Evolutionary conservation across 2,329 filamentous ascomycete genomes (phyloP), one percentile per base, ranked within the genome.

Genomic region (Ophiosphaerella narmari): DNA sequence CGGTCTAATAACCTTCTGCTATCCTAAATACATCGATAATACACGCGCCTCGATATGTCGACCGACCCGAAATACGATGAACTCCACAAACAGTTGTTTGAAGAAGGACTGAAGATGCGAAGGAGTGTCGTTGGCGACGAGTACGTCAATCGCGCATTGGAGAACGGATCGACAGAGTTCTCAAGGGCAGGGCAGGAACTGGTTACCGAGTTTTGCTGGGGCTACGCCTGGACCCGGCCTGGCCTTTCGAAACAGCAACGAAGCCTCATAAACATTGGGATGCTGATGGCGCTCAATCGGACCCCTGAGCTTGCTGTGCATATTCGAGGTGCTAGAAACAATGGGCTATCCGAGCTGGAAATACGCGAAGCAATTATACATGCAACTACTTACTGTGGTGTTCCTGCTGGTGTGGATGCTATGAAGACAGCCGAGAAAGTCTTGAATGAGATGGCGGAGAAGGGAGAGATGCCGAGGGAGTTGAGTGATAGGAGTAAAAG

Each of bases 151-250:
- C 74, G 73, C 4, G 79, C 84, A 1, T 74, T 86, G 8, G 73
- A 74, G n/a, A 80, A 80, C 47, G 81, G 80, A 3, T 77, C 81
- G 0, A 81, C 79, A 8, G 79, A 82, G n/a, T 88, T 86, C 68
- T 77, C 82, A 1, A 74, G 76, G 34, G 81, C 85, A 0, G 82
- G 82, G 58, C 85, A 87, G 68, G 81, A 87, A 57, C 76, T 86
- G 33, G 80, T 86, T 1, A 86, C 84, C 0, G 84, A 87, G 70
- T 82, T 78, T 66, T 83, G 81, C 72, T 88, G 85, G 85, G 85
- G 84, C 12, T 79, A 79, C 50, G 79, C 81, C 23, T 88, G 85
- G 85, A 81, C 81, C 3, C 79, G 85, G 7, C 84, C 83, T 0
- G 85, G 85, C 0, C 78, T 88, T 7, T 79, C 82, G 32, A 78